Conservation (phyloP, 352 stramenopile genomes). For the Elongisporangium undulatum region DNA sequence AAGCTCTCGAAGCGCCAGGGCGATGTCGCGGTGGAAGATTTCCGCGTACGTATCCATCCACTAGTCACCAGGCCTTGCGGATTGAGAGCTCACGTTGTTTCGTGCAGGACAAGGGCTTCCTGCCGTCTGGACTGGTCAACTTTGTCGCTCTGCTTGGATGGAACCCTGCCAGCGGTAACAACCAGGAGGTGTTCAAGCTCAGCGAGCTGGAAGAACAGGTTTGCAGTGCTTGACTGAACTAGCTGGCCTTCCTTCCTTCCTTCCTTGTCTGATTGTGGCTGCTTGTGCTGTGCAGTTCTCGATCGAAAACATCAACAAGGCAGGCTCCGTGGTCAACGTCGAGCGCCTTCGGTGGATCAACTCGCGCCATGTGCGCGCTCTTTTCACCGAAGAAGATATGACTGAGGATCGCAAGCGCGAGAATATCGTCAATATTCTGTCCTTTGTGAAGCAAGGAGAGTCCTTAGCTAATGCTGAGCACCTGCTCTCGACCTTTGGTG, state of each 20-base stretch:
- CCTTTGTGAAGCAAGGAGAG: background rate
- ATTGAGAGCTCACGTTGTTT: background rate
- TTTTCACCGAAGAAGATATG: slow-evolving; percentile 55
- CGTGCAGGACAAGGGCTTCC: slow-evolving; percentile 90
- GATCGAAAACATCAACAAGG: slow-evolving; percentile 86
- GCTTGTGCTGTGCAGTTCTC: slow-evolving; percentile 45
- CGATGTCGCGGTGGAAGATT: slow-evolving; percentile 96
- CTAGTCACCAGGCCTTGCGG: background rate
- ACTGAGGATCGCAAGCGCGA: slow-evolving; percentile 30
- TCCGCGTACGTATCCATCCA: slow-evolving; percentile 55
- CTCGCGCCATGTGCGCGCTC: slow-evolving; percentile 74
- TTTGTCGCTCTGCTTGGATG: slow-evolving; percentile 98
- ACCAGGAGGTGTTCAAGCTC: slow-evolving; percentile 96
- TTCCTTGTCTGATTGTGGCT: background rate
- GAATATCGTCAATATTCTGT: background rate
- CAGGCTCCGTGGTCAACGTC: slow-evolving; percentile 83
- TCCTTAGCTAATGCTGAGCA: slow-evolving; percentile 30
- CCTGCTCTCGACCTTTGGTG: slow-evolving; percentile 47
- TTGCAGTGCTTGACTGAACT: slow-evolving; percentile 1
- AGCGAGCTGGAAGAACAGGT: slow-evolving; percentile 85
- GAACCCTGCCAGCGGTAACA: slow-evolving; percentile 93
- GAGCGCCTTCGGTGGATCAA: slow-evolving; percentile 89
- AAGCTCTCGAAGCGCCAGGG: slow-evolving; percentile 99
- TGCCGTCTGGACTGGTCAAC: slow-evolving; percentile 96
- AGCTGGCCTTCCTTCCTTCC: background rate